Percentiles rank a stretch among this genome's conserved stretches.
Conservation (phyloP, 805 yeast genomes). For the Saturnispora hagleri region DNA sequence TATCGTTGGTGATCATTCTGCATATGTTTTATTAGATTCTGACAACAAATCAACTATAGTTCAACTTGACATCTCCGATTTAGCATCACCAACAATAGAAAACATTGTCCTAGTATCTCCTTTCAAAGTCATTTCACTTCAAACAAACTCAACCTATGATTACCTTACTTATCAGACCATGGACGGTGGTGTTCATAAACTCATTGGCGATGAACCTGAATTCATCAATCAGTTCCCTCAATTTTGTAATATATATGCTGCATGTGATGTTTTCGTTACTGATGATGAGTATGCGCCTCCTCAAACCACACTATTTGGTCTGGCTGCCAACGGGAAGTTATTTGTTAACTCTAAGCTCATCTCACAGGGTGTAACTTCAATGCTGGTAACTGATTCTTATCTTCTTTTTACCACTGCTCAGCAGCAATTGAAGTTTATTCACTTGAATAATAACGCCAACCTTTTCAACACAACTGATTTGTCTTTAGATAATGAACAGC, state of each 20-base stretch:
- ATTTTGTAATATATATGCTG: conserved; percentile 54
- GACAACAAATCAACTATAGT: conserved; percentile 28
- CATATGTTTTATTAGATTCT: conserved; percentile 56
- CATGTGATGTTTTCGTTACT: conserved; percentile 22
- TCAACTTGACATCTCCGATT: conserved; percentile 35
- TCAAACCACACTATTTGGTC: conserved; percentile 44
- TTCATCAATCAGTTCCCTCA: conserved; percentile 51
- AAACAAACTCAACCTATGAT: conserved; percentile 44
- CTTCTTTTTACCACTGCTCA: conserved; percentile 82
- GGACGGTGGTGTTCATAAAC: conserved; percentile 46
- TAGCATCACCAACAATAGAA: conserved; percentile 32
- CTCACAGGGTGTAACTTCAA: conserved; percentile 72
- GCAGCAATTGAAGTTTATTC: conserved; percentile 71
- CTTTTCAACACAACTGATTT: conserved; percentile 15
- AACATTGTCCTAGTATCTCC: conserved; percentile 36
- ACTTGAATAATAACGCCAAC: conserved; percentile 32
- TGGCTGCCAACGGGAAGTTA: conserved; percentile 67
- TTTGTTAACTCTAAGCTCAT: conserved; percentile 52
- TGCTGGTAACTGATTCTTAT: conserved; percentile 61
- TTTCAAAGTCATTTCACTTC: conserved; percentile 45
- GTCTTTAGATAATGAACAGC: conserved; percentile 7
- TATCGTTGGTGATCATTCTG: conserved; percentile 39
- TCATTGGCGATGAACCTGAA: conserved; percentile 17
- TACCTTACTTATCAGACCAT: conserved; percentile 49
- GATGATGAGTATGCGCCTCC: conserved; percentile 13